Percentiles rank a stretch among this genome's conserved stretches.
phyloP scores from a whole-genome alignment of 305 asterid genomes.

The Striga hermonthica region DNA sequence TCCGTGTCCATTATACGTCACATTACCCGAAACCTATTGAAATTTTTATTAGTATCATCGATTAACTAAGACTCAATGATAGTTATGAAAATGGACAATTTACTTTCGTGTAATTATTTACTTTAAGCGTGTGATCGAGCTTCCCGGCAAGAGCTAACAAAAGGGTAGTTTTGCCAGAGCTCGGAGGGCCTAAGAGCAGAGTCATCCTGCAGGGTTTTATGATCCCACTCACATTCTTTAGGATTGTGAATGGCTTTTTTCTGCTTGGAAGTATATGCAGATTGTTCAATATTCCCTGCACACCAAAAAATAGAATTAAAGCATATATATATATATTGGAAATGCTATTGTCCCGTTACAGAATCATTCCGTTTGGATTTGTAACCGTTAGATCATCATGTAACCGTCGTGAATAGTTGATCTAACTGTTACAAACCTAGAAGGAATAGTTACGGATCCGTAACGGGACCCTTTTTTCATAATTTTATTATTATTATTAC shows the following conservation, averaged over 20 bases:
- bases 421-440: too few relatives aligned
- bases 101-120: not conserved
- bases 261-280: constrained; percentile 6
- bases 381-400: too few relatives aligned
- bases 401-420: too few relatives aligned
- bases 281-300: not conserved
- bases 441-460: too few relatives aligned
- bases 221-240: constrained; percentile 8
- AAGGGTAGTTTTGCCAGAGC: constrained; percentile 9
- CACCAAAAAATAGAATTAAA: not conserved
- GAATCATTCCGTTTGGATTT: too few relatives aligned
- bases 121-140: not conserved
- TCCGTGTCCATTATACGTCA: constrained; percentile 1
- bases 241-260: constrained; percentile 7
- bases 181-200: constrained; percentile 7
- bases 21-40: constrained; percentile 3
- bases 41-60: not conserved
- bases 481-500: too few relatives aligned
- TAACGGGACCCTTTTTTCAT: too few relatives aligned
- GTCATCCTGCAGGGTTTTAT: constrained; percentile 15
- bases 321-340: too few relatives aligned
- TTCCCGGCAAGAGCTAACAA: constrained; percentile 1
- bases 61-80: not conserved
- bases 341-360: too few relatives aligned
- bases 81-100: not conserved